Percentiles rank a stretch among this genome's conserved stretches.
Evolutionary conservation across 306 rosid genomes (phyloP).

Genomic region (Medicago arabica): DNA sequence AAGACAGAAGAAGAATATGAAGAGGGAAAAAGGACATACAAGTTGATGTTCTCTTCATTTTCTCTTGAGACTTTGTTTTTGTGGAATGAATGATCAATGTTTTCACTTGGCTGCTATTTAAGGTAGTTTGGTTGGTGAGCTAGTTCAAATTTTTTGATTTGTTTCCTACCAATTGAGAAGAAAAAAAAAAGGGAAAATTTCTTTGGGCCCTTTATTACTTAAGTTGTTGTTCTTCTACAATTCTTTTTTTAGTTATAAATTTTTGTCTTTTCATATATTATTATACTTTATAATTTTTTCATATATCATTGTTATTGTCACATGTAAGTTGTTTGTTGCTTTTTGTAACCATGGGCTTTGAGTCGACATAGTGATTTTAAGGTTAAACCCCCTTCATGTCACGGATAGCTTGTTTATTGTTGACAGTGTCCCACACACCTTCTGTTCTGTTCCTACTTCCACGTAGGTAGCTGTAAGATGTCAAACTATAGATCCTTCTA

Average conservation of each 20-base stretch:
- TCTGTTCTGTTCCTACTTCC: background rate
- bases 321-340: constrained; percentile 15
- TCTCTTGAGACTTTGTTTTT: background rate
- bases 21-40: constrained; percentile 17
- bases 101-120: constrained; percentile 44
- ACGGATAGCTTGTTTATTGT: constrained; percentile 21
- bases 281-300: background rate
- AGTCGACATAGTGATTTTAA: background rate
- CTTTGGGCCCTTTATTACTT: background rate
- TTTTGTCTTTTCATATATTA: background rate
- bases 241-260: background rate
- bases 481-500: background rate
- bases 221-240: background rate
- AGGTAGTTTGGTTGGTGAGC: constrained; percentile 46
- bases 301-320: background rate
- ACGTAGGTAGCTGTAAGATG: constrained; percentile 1
- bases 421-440: background rate
- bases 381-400: constrained; percentile 11
- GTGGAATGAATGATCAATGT: constrained; percentile 28
- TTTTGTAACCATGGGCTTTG: constrained; percentile 19
- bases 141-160: constrained; percentile 35
- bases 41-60: constrained; percentile 43
- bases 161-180: background rate
- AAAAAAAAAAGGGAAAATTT: background rate
- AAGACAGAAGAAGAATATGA: constrained; percentile 36